Percentiles rank a stretch among this genome's conserved stretches.
These are phyloP conservation scores for Fusarium succisae DNA, from an alignment of 2,329 filamentous ascomycete genomes.

Conservation along the genomic window DNA sequence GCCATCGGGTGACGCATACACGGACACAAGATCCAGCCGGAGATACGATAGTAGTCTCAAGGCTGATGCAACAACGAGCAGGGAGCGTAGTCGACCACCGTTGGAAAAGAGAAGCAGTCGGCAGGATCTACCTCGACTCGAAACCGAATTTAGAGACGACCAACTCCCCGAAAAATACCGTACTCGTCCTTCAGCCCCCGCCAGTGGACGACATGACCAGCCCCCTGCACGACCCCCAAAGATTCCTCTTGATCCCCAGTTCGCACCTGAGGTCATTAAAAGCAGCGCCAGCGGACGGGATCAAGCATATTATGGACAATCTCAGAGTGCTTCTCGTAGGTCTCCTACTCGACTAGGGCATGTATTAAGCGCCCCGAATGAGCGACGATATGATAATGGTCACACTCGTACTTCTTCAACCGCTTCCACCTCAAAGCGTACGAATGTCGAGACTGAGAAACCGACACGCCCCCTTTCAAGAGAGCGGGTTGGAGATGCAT, in stretches of 20 bases:
- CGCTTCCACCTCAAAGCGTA: slow-evolving; percentile 42
- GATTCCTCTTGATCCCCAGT: slow-evolving; percentile 46
- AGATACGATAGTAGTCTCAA: slow-evolving; percentile 33
- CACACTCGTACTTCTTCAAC: slow-evolving; percentile 41
- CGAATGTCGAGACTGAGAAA: slow-evolving; percentile 42
- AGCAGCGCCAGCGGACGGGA: slow-evolving; percentile 54
- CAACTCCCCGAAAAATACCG: slow-evolving; percentile 46
- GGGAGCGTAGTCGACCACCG: slow-evolving; percentile 36
- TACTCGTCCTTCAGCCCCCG: slow-evolving; percentile 49
- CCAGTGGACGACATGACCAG: slow-evolving; percentile 46
- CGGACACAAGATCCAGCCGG: slow-evolving; percentile 16
- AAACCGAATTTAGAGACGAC: slow-evolving; percentile 51
- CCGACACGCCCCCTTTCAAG: slow-evolving; percentile 45
- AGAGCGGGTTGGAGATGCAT: slow-evolving; percentile 41
- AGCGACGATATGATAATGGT: slow-evolving; percentile 40
- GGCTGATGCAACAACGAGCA: slow-evolving; percentile 13
- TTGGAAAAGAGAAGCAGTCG: slow-evolving; percentile 46
- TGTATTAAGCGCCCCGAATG: slow-evolving; percentile 41
- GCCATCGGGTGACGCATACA: slow-evolving; percentile 12
- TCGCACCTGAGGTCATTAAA: slow-evolving; percentile 56
- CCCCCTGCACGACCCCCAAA: slow-evolving; percentile 42
- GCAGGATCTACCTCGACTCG: slow-evolving; percentile 56
- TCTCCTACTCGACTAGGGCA: slow-evolving; percentile 47
- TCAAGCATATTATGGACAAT: slow-evolving; percentile 48
- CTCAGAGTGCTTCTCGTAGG: slow-evolving; percentile 25